phyloP scores from a whole-genome alignment of 306 rosid species.

The Rosa rugosa region DNA sequence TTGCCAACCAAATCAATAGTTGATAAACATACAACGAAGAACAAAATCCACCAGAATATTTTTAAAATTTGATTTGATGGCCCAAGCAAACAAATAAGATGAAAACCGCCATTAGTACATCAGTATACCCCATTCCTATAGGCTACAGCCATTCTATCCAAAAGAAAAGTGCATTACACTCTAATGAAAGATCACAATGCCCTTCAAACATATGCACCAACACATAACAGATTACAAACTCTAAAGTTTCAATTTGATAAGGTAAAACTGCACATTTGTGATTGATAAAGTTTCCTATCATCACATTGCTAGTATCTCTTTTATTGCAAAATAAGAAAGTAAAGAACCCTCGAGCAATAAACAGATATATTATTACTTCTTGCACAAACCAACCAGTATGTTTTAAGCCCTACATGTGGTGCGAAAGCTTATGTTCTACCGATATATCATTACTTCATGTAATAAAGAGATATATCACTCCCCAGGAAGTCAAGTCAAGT shows the following conservation, averaged over 20 bases:
- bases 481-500: not conserved
- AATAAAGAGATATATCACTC: not conserved
- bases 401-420: not conserved
- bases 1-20: not conserved
- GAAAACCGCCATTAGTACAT: not conserved
- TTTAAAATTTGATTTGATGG: not conserved
- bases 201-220: not conserved
- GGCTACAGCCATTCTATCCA: not conserved
- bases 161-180: slow-evolving; percentile 3
- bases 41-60: not conserved
- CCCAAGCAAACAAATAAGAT: not conserved
- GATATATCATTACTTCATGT: not conserved
- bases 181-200: not conserved
- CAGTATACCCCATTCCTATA: not conserved
- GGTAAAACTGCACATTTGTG: not conserved
- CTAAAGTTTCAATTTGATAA: not conserved
- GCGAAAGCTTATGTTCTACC: not conserved
- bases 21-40: not conserved
- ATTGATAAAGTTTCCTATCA: not conserved
- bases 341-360: not conserved
- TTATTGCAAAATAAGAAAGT: not conserved
- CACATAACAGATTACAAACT: not conserved
- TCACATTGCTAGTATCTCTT: not conserved
- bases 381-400: not conserved
- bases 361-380: not conserved